Evolutionary conservation across 2,329 filamentous ascomycete genomes (phyloP).

Genomic region (Oidium heveae): DNA sequence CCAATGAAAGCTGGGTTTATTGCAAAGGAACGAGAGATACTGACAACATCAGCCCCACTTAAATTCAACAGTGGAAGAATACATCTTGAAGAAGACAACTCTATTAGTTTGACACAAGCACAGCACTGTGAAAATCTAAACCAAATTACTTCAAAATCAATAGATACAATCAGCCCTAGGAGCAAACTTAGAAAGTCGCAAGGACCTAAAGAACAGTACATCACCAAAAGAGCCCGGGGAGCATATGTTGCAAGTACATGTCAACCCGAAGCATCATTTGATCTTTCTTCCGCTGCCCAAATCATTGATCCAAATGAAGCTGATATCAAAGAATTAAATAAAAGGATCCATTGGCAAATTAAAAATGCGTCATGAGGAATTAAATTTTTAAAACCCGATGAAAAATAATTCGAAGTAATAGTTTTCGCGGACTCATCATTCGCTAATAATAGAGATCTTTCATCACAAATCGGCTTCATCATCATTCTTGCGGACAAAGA

Average conservation of each 20-base stretch:
- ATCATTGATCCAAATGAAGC: neutral
- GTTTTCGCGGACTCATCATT: no score
- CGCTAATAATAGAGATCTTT: no score
- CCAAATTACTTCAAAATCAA: neutral
- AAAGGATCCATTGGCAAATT: neutral
- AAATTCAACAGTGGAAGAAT: neutral
- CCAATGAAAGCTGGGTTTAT: neutral
- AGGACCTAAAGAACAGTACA: constrained; percentile 1
- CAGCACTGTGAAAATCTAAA: neutral
- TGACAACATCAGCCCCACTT: neutral
- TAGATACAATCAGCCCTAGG: neutral
- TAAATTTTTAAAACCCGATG: no score
- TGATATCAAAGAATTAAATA: neutral
- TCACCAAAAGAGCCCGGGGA: constrained; percentile 1
- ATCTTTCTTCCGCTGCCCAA: neutral
- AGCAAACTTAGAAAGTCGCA: neutral
- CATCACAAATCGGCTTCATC: no score
- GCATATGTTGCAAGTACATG: no score
- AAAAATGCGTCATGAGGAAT: neutral
- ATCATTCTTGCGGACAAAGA: no score
- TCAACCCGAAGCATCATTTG: no score
- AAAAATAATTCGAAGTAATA: no score
- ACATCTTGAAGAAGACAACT: neutral
- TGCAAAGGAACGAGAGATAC: neutral
- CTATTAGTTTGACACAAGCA: neutral